Percentiles rank a stretch among this genome's conserved stretches.
These are phyloP conservation scores for Phanerodontia chrysosporium DNA, from an alignment of 768 basidiomycete genomes.

Conservation along the genomic window DNA sequence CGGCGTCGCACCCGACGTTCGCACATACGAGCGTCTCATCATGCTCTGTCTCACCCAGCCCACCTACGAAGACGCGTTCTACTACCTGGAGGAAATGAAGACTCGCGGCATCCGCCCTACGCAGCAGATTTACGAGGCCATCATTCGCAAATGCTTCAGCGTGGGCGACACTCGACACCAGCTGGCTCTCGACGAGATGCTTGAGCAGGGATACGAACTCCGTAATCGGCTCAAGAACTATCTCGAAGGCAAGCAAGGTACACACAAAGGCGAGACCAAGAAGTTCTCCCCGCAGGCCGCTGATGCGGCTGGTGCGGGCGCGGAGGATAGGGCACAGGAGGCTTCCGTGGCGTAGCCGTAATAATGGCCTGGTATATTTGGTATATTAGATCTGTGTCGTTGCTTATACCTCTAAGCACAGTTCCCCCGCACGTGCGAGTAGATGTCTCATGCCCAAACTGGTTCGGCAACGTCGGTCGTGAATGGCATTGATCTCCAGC, in stretches of 20 bases:
- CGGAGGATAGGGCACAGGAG: not conserved
- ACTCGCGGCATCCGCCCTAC: conserved; percentile 51
- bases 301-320: not conserved
- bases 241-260: conserved; percentile 22
- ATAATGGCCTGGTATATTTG: too few relatives aligned
- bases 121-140: conserved; percentile 48
- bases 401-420: too few relatives aligned
- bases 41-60: conserved; percentile 64
- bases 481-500: too few relatives aligned
- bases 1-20: conserved; percentile 48
- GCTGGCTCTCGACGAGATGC: conserved; percentile 70
- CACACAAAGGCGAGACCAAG: not conserved
- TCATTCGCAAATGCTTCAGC: conserved; percentile 55
- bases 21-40: conserved; percentile 67
- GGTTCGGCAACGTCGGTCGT: too few relatives aligned
- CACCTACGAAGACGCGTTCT: conserved; percentile 82
- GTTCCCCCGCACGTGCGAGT: too few relatives aligned
- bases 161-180: conserved; percentile 57
- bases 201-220: conserved; percentile 48
- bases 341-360: not conserved
- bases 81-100: conserved; percentile 89
- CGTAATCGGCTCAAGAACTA: conserved; percentile 27
- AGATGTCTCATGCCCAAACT: too few relatives aligned
- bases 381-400: too few relatives aligned
- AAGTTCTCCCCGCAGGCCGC: not conserved